phyloP scores from a whole-genome alignment of 495 filamentous ascomycete species.

The Lasiosphaeriaceae sp. region DNA sequence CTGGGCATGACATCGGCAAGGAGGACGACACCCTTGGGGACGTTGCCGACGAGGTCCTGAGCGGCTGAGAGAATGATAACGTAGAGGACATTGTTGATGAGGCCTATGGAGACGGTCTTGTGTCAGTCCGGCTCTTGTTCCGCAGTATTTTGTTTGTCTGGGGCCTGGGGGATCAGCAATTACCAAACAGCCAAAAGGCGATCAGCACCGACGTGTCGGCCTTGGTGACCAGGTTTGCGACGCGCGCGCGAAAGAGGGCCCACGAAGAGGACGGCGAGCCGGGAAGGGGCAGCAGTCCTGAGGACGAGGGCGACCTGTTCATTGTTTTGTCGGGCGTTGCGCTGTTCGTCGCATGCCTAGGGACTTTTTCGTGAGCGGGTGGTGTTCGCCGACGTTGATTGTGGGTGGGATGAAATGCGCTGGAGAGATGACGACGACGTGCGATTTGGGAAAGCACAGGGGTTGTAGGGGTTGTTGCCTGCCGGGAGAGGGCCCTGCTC shows the following conservation, averaged over 20 bases:
- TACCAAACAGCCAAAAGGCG: slow-evolving; percentile 94
- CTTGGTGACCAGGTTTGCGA: slow-evolving; percentile 60
- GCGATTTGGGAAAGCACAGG: not conserved
- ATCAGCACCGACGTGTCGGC: slow-evolving; percentile 68
- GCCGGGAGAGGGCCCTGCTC: too few relatives aligned
- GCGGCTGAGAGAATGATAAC: slow-evolving; percentile 96
- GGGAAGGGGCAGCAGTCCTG: slow-evolving; percentile 60
- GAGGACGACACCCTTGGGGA: slow-evolving; percentile 89
- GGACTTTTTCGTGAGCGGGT: not conserved
- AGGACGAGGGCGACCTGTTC: slow-evolving; percentile 38
- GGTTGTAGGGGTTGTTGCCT: too few relatives aligned
- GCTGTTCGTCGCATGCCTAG: not conserved
- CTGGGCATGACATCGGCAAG: slow-evolving; percentile 89
- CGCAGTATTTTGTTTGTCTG: too few relatives aligned
- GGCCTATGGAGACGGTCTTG: slow-evolving; percentile 53
- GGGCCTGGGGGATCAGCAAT: slow-evolving; percentile 14
- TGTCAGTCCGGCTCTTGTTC: not conserved
- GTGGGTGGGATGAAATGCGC: not conserved
- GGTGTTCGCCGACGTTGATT: not conserved
- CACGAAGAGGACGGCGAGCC: slow-evolving; percentile 73
- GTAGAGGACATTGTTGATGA: slow-evolving; percentile 98
- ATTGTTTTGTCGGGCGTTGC: slow-evolving; percentile 5
- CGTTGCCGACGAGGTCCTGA: slow-evolving; percentile 85
- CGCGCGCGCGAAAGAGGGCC: slow-evolving; percentile 60
- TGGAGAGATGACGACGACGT: not conserved